Conservation (phyloP, 1,139 yeast species). For the Yamadazyma friedrichii region DNA sequence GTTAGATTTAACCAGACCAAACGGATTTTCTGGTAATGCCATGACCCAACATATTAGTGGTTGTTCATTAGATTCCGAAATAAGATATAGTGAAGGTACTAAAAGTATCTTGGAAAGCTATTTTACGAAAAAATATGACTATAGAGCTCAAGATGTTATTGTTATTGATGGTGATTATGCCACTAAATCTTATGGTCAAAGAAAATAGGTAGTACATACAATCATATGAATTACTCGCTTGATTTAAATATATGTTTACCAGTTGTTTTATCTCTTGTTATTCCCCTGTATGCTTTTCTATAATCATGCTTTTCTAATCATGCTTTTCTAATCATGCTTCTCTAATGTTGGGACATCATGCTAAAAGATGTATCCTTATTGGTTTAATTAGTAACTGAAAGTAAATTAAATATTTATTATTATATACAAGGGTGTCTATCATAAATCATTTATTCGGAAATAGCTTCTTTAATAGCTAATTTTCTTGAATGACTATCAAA, state of each 20-base stretch:
- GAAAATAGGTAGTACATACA: slow-evolving; percentile 23
- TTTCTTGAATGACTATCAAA: slow-evolving; percentile 73
- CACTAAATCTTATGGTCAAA: slow-evolving; percentile 68
- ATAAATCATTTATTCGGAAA: slow-evolving; percentile 21
- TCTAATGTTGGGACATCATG: too few species aligned
- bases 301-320: too few species aligned
- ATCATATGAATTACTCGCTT: not conserved
- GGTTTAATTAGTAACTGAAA: not conserved
- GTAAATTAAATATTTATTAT: not conserved
- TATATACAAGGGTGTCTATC: slow-evolving; percentile 11
- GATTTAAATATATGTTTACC: slow-evolving; percentile 1
- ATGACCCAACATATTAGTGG: slow-evolving; percentile 87
- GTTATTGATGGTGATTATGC: slow-evolving; percentile 72
- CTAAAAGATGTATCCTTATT: too few species aligned
- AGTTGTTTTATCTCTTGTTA: not conserved
- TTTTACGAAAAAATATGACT: slow-evolving; percentile 61
- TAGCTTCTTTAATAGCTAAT: slow-evolving; percentile 64
- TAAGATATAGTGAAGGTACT: slow-evolving; percentile 69
- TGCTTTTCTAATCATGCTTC: too few species aligned
- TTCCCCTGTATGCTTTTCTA: not conserved
- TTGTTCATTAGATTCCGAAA: slow-evolving; percentile 77
- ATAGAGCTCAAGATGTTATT: slow-evolving; percentile 72
- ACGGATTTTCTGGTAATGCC: slow-evolving; percentile 70
- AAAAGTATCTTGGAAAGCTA: slow-evolving; percentile 62
- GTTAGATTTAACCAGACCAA: slow-evolving; percentile 64